Percentiles rank a stretch among this genome's conserved stretches.
Evolutionary conservation across 2,329 filamentous ascomycete species (phyloP).

Genomic region (Chaetomiaceae sp.): DNA sequence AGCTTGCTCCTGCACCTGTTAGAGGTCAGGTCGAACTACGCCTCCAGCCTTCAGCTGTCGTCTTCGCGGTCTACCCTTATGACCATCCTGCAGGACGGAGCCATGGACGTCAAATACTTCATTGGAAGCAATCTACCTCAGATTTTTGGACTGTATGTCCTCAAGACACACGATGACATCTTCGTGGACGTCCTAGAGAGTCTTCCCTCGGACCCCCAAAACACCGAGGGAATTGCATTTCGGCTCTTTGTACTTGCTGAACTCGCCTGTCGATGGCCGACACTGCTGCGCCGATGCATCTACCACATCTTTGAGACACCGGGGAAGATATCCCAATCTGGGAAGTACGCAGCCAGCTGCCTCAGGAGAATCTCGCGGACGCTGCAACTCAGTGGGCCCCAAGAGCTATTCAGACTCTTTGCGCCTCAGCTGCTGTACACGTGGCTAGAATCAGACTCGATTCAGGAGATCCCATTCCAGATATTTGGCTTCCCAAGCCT

Average conservation of each 20-base stretch:
- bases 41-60: constrained; percentile 52
- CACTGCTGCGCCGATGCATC: constrained; percentile 77
- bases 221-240: constrained; percentile 78
- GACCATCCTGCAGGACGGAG: constrained; percentile 61
- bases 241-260: constrained; percentile 71
- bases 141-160: constrained; percentile 77
- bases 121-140: constrained; percentile 65
- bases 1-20: constrained; percentile 67
- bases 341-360: constrained; percentile 68
- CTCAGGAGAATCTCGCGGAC: constrained; percentile 61
- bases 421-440: constrained; percentile 86
- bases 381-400: constrained; percentile 61
- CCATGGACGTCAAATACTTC: constrained; percentile 69
- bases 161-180: constrained; percentile 77
- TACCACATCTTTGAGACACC: constrained; percentile 94
- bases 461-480: constrained; percentile 73
- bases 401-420: constrained; percentile 75
- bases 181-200: constrained; percentile 78
- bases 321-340: constrained; percentile 62
- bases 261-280: constrained; percentile 79
- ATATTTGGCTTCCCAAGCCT: constrained; percentile 77
- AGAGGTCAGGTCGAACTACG: constrained; percentile 63
- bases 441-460: constrained; percentile 67
- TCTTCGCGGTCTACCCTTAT: constrained; percentile 68
- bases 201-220: constrained; percentile 68